Base-by-base conservation (phyloP, 495 filamentous ascomycete genomes). In the Cercophora scortea region DNA sequence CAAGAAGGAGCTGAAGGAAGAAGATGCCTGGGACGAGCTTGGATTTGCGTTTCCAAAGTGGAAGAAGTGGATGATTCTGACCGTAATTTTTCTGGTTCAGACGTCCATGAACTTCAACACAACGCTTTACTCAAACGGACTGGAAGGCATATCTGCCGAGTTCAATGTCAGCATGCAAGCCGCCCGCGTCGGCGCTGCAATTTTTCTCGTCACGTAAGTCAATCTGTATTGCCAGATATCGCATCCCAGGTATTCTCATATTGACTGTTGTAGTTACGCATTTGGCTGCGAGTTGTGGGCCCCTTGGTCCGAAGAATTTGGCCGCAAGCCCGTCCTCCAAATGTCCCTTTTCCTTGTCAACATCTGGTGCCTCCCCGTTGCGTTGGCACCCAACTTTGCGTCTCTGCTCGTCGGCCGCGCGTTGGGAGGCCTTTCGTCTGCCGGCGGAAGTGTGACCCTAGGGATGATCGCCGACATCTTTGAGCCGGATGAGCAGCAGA, bases 41-140 rank as follows among this genome's bases (percentile, higher is more conserved):
- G 86, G 85, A 36, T 89, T 78, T 62, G 69, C 64, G 42, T 90
- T 80, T 55, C 71, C 84, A 0, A 53, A 51, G n/a, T 77, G 75
- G 71, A 89, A 84, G 74, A 89, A 89, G 66, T 91, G 86, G 86
- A 77, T 62, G 46, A 86, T 90, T 59, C 75, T 90, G 40, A 77
- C 73, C 25, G 77, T 89, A 54, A 85, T 91, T 63, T 89, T 89
- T 70, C 62, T 78, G 40, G 84, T 91, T 7, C 87, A 90, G 58
- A 81, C 84, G 46, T 89, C 86, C 5, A 91, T 91, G 87, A 91
- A 91, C 72, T 87, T 90, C 74, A 90, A 90, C 72, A 84, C 83
- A 9, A 81, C 79, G 33, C 75, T 88, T 10, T 90, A 88, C 66
- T 74, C 81, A 38, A 87, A 86, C 59, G 86, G 78, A 12, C 65